These are phyloP conservation scores for Pseudogymnoascus sp. DNA, from an alignment of 2,329 filamentous ascomycete genomes.

Conservation along the genomic window DNA sequence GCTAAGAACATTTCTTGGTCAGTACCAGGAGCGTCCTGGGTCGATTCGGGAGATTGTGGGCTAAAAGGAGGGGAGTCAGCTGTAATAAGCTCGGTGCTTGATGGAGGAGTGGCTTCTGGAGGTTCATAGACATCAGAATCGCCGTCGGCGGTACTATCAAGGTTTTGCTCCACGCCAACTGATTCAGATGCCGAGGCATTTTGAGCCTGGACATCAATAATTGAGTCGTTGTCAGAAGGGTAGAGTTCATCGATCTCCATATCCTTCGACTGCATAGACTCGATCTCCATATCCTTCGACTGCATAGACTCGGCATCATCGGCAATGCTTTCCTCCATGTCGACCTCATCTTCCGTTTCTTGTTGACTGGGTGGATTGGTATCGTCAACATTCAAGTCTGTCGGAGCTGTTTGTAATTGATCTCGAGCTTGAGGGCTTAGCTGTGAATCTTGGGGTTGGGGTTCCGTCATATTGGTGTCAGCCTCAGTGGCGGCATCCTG, in stretches of 20 bases:
- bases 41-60: conserved; percentile 31
- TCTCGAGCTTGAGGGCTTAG: background rate
- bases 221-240: background rate
- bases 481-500: background rate
- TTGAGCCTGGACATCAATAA: background rate
- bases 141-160: conserved; percentile 14
- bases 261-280: conserved; percentile 1
- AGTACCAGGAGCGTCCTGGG: background rate
- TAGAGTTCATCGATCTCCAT: conserved; percentile 3
- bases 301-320: background rate
- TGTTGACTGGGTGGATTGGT: conserved; percentile 11
- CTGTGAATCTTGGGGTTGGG: background rate
- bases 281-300: conserved; percentile 4
- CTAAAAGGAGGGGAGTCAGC: conserved; percentile 35
- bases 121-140: conserved; percentile 51
- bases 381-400: background rate
- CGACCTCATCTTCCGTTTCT: conserved; percentile 12
- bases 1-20: background rate
- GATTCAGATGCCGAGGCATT: background rate
- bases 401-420: background rate
- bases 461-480: background rate
- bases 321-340: conserved; percentile 11
- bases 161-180: background rate
- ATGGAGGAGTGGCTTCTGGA: conserved; percentile 34
- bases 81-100: conserved; percentile 15